phyloP scores from a whole-genome alignment of 2,329 filamentous ascomycete species.

The Ophiostoma ulmi region DNA sequence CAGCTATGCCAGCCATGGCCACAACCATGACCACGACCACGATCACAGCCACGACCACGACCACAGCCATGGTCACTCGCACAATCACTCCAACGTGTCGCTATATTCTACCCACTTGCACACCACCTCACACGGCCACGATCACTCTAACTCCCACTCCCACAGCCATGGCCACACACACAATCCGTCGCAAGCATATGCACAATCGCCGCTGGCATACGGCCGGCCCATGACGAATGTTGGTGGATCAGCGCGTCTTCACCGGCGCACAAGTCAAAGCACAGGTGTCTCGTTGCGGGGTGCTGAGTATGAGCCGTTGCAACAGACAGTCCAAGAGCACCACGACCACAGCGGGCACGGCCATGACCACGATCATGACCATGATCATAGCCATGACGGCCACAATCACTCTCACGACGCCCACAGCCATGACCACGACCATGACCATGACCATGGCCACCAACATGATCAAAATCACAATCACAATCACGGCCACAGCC shows the following conservation, averaged over 20 bases:
- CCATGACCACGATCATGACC: constrained; percentile 26
- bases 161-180: constrained; percentile 31
- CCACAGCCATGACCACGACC: constrained; percentile 12
- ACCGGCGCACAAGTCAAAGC: constrained; percentile 30
- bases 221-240: constrained; percentile 31
- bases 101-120: background rate
- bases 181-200: constrained; percentile 36
- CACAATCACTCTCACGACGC: constrained; percentile 32
- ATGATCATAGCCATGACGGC: constrained; percentile 31
- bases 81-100: constrained; percentile 4
- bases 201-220: constrained; percentile 40
- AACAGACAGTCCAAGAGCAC: background rate
- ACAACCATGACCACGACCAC: constrained; percentile 36
- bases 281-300: constrained; percentile 24
- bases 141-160: constrained; percentile 31
- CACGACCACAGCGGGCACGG: background rate
- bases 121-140: constrained; percentile 32
- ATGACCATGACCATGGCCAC: constrained; percentile 25
- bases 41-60: constrained; percentile 31
- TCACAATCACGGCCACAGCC: constrained; percentile 32
- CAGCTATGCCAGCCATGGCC: constrained; percentile 34
- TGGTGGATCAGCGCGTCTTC: constrained; percentile 27
- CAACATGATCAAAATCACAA: constrained; percentile 18
- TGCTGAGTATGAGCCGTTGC: constrained; percentile 27
- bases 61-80: constrained; percentile 36